phyloP scores from a whole-genome alignment of 768 basidiomycete species.

The Lactarius pseudohatsudake region DNA sequence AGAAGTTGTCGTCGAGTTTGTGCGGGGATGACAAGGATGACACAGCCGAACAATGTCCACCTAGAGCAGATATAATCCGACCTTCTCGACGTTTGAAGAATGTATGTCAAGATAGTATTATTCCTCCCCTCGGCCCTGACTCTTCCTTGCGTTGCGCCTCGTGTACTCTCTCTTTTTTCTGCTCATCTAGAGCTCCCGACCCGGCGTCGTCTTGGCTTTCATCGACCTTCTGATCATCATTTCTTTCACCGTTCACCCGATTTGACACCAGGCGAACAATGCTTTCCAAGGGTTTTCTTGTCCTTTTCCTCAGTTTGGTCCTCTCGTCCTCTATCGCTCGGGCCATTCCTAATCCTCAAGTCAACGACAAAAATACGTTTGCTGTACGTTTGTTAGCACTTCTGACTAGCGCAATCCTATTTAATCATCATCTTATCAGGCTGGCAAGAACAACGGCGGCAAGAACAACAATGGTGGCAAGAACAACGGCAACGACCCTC shows the following conservation, averaged over 20 bases:
- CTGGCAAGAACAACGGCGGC: background rate
- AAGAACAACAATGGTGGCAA: no score
- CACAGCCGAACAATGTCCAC: background rate
- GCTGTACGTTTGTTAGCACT: background rate
- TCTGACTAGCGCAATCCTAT: background rate
- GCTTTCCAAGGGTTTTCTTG: constrained; percentile 1
- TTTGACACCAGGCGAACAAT: constrained; percentile 7
- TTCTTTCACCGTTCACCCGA: background rate
- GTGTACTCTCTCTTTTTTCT: background rate
- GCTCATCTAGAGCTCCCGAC: constrained; percentile 1
- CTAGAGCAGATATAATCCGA: background rate
- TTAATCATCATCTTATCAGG: constrained; percentile 1
- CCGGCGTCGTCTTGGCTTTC: constrained; percentile 10
- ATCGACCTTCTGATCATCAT: background rate
- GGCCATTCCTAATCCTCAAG: constrained; percentile 33
- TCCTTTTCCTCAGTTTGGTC: background rate
- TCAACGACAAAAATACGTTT: constrained; percentile 23
- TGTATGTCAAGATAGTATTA: background rate
- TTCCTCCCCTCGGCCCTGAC: no score
- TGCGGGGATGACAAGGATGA: background rate
- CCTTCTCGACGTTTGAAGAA: background rate
- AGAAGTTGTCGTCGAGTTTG: background rate
- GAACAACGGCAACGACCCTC: constrained; percentile 10
- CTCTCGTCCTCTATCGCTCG: constrained; percentile 7
- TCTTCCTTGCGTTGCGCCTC: background rate